These are phyloP conservation scores for Vigna mungo DNA, from an alignment of 306 rosid genomes.

Conservation along the genomic window DNA sequence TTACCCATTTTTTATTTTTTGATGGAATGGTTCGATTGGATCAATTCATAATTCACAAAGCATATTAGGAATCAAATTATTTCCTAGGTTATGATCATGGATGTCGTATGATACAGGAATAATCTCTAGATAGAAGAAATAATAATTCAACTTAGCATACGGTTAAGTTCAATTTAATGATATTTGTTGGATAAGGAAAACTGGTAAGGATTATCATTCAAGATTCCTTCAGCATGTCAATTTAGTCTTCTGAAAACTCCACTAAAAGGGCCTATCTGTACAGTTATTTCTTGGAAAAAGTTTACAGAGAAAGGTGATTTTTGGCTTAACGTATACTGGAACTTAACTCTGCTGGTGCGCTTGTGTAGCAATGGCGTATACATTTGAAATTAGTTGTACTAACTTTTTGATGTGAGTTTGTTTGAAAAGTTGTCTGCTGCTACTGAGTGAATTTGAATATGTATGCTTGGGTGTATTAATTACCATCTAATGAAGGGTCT, in stretches of 20 bases:
- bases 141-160: not conserved
- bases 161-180: not conserved
- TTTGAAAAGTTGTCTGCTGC: not conserved
- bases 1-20: not conserved
- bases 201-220: not conserved
- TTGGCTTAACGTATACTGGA: not conserved
- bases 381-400: not conserved
- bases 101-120: not conserved
- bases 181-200: constrained; percentile 4
- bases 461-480: too few species aligned
- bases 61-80: not conserved
- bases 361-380: not conserved
- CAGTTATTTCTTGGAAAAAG: not conserved
- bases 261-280: not conserved
- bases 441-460: not conserved
- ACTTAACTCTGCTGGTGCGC: not conserved
- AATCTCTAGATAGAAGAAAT: not conserved
- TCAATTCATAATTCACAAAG: constrained; percentile 9
- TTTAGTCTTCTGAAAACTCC: not conserved
- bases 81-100: not conserved
- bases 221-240: not conserved
- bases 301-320: not conserved
- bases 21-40: not conserved
- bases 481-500: not conserved
- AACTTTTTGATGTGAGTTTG: too few species aligned